These are phyloP conservation scores for Penicillium chermesinum DNA, from an alignment of 495 filamentous ascomycete species.

Conservation along the genomic window DNA sequence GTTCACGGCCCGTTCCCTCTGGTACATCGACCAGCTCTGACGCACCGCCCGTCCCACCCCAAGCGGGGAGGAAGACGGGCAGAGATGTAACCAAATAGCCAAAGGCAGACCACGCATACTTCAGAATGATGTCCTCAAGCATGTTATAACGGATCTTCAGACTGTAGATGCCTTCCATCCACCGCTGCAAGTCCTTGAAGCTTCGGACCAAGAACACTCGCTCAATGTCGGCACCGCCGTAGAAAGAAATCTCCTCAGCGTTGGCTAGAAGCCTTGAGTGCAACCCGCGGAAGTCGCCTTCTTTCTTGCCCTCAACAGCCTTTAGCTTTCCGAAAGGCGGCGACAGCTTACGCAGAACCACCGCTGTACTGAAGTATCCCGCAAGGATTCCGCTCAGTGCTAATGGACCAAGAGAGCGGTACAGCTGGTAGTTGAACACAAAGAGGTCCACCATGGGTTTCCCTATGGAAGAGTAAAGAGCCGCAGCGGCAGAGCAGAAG, in stretches of 20 bases:
- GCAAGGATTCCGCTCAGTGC: slow-evolving; percentile 79
- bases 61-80: slow-evolving; percentile 90
- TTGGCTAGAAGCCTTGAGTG: slow-evolving; percentile 93
- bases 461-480: slow-evolving; percentile 89
- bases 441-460: slow-evolving; percentile 94
- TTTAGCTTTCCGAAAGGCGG: slow-evolving; percentile 96
- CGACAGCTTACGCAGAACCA: slow-evolving; percentile 76
- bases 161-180: slow-evolving; percentile 96
- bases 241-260: slow-evolving; percentile 98
- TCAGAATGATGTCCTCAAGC: slow-evolving; percentile 95
- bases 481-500: slow-evolving; percentile 90
- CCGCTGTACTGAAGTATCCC: slow-evolving; percentile 91
- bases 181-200: slow-evolving; percentile 83
- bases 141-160: slow-evolving; percentile 98
- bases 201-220: slow-evolving; percentile 81
- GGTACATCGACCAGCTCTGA: slow-evolving; percentile 52
- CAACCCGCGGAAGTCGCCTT: slow-evolving; percentile 87
- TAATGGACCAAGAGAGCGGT: slow-evolving; percentile 83
- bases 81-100: slow-evolving; percentile 90
- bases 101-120: slow-evolving; percentile 97
- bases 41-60: slow-evolving; percentile 76
- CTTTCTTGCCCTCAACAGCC: slow-evolving; percentile 85
- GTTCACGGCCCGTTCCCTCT: slow-evolving; percentile 56
- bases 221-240: slow-evolving; percentile 91
- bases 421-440: slow-evolving; percentile 96